Evolutionary conservation across 1,139 yeast species (phyloP), one percentile per base, ranked within the genome.

Genomic region (Lodderomyces orthopsilosis): DNA sequence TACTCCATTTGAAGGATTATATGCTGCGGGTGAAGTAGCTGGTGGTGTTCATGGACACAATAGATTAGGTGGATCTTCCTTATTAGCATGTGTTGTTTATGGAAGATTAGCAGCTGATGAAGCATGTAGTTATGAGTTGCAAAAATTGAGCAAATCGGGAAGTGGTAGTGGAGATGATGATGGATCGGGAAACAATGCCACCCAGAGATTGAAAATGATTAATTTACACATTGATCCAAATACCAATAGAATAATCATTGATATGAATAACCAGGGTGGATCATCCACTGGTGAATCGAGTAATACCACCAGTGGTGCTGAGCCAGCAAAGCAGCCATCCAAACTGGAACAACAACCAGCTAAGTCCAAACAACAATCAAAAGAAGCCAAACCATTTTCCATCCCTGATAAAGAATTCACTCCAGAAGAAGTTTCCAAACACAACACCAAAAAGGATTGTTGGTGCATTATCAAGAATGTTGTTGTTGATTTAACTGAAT

Each of bases 381-480:
- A 36, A 26, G 22, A 23, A 6, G 38, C 52, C 8, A 48, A 49
- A 28, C 44, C 47, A 39, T 67, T 69, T 46, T 49, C 55, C 23
- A 63, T 75, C 30, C 81, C 81, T 0, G 56, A 59, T 3, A 66
- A 62, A 41, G 77, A 75, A 48, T 75, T 68, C 48, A 64, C 81
- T 0, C 54, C 50, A 9, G 81, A 75, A 37, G 85, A 80, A 58
- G 81, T 86, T 22, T 74, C 79, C n/a, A 72, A 78, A 53, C 95
- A 85, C 65, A 77, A 81, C 61, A 63, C 59, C 6, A 68, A 68
- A 18, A 73, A 71, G 22, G 93, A 85, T 57, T 84, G 96, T 63
- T 91, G 98, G 98, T 85, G 89, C 40, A 82, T 87, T 8, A 80
- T 91, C 46, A 84, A 89, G 52, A 90, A 90, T 42, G 81, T 85